A percentile compares a stretch with the other conserved stretches of the same genome.
phyloP scores from a whole-genome alignment of 2,329 filamentous ascomycete genomes.

The Macroventuria anomochaeta region DNA sequence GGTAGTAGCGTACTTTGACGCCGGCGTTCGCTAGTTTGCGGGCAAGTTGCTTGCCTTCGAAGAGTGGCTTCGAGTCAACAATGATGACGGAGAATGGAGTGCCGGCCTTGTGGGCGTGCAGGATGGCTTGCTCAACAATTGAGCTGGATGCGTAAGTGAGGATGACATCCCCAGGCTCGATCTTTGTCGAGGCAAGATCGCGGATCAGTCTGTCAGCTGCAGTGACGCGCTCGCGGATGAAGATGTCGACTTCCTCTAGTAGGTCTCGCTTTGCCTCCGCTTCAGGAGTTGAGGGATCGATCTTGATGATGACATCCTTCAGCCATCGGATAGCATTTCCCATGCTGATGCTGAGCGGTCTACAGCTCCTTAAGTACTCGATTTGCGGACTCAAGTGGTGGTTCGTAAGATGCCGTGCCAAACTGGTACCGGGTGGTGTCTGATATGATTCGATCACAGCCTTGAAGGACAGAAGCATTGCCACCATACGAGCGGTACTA shows the following conservation, averaged over 20 bases:
- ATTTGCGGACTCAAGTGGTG: constrained; percentile 95
- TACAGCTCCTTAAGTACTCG: constrained; percentile 88
- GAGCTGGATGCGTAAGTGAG: constrained; percentile 87
- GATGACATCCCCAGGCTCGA: constrained; percentile 79
- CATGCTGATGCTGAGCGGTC: constrained; percentile 96
- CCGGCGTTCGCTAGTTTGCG: constrained; percentile 72
- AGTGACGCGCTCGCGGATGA: constrained; percentile 88
- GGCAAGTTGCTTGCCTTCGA: constrained; percentile 75
- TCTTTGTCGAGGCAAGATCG: constrained; percentile 74
- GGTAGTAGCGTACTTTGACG: constrained; percentile 79
- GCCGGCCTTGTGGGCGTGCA: constrained; percentile 72
- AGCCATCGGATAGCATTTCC: constrained; percentile 95
- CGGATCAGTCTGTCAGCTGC: constrained; percentile 88
- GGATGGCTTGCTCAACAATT: constrained; percentile 82
- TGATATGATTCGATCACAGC: constrained; percentile 92
- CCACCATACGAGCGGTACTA: constrained; percentile 85
- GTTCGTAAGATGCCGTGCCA: constrained; percentile 88
- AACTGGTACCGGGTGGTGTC: constrained; percentile 81
- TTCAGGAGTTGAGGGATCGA: constrained; percentile 86
- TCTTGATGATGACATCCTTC: constrained; percentile 88
- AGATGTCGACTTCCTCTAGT: constrained; percentile 81
- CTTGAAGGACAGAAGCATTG: constrained; percentile 88
- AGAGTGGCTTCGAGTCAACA: constrained; percentile 76
- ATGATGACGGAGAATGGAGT: constrained; percentile 83
- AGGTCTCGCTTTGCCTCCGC: constrained; percentile 80